These are phyloP conservation scores for Xylaria hypoxylon DNA, from an alignment of 2,329 filamentous ascomycete genomes.

Conservation along the genomic window DNA sequence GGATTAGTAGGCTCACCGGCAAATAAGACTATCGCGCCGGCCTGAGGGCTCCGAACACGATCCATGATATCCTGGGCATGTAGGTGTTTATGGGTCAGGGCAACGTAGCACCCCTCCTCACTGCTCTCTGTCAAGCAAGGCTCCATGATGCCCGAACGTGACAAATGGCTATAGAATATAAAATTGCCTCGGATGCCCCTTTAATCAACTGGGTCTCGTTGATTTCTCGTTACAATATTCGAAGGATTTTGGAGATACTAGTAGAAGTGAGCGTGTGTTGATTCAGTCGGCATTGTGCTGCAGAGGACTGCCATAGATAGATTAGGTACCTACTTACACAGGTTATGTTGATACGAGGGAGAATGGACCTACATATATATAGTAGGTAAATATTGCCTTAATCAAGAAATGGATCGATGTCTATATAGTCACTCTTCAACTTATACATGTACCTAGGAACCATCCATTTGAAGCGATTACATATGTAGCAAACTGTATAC, in stretches of 20 bases:
- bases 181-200: background rate
- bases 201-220: no score
- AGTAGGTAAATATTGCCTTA: no score
- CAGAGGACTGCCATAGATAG: no score
- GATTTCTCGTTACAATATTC: background rate
- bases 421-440: no score
- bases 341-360: no score
- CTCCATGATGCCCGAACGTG: constrained; percentile 38
- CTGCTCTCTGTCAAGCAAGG: constrained; percentile 55
- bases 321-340: no score
- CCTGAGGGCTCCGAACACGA: constrained; percentile 76
- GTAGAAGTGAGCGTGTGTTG: background rate
- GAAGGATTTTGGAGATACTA: background rate
- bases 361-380: no score
- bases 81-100: constrained; percentile 73
- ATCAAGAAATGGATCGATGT: no score
- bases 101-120: constrained; percentile 71
- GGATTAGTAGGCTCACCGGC: constrained; percentile 64
- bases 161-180: background rate
- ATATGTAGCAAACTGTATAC: no score
- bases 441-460: no score
- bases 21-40: constrained; percentile 82
- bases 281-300: no score
- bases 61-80: constrained; percentile 69
- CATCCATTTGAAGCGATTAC: no score